A percentile compares a stretch with the other conserved stretches of the same genome.
Evolutionary conservation across 441 rosid genomes (phyloP).

Genomic region (Pelargonium cotyledonis): DNA sequence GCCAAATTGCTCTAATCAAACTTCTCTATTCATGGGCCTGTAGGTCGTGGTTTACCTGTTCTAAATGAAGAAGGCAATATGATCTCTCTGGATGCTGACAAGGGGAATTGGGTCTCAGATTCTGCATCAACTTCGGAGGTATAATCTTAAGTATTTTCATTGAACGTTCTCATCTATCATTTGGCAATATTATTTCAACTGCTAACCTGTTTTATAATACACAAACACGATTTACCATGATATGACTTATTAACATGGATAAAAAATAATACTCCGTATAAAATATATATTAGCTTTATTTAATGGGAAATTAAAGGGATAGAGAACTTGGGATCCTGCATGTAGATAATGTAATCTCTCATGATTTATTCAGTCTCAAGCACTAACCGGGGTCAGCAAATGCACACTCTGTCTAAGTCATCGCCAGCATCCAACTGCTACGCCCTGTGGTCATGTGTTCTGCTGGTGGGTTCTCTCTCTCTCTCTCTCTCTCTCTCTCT

Average conservation of each 20-base stretch:
- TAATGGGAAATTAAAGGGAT: no score
- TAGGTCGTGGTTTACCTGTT: slow-evolving; percentile 76
- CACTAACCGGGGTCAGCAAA: slow-evolving; percentile 44
- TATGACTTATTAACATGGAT: background rate
- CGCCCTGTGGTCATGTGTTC: slow-evolving; percentile 90
- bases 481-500: background rate
- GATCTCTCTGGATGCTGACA: slow-evolving; percentile 47
- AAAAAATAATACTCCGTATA: background rate
- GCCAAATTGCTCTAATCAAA: background rate
- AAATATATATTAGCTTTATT: background rate
- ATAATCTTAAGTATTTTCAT: slow-evolving; percentile 14
- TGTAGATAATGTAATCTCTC: slow-evolving; percentile 5
- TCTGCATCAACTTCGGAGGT: slow-evolving; percentile 60
- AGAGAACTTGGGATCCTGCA: background rate
- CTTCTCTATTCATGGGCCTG: slow-evolving; percentile 9
- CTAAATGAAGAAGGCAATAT: slow-evolving; percentile 80
- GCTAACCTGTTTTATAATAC: background rate
- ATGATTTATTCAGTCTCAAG: slow-evolving; percentile 27
- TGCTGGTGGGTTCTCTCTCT: slow-evolving; percentile 51
- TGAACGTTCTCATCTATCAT: slow-evolving; percentile 1
- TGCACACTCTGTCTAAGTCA: slow-evolving; percentile 83
- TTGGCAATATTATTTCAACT: background rate
- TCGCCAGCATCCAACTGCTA: slow-evolving; percentile 80
- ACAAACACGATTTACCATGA: background rate
- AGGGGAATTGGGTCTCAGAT: slow-evolving; percentile 52